These are phyloP conservation scores for Hemileia vastatrix DNA, from an alignment of 1,284 basidiomycete genomes.

Conservation along the genomic window DNA sequence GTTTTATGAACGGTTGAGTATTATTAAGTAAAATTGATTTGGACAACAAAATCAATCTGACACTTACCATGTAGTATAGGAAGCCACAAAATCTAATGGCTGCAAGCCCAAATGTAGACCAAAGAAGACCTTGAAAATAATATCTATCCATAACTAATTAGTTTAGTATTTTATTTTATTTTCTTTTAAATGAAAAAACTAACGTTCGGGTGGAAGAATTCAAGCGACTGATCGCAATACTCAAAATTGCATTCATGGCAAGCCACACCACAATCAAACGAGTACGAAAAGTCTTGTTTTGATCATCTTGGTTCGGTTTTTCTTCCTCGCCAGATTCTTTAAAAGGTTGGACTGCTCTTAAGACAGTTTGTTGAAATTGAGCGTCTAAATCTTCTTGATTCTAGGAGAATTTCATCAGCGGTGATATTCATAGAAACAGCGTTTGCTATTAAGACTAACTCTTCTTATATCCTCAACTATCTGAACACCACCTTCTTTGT, in stretches of 20 bases:
- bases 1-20: not conserved
- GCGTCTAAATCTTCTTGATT: constrained; percentile 76
- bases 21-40: not conserved
- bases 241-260: constrained; percentile 57
- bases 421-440: no score
- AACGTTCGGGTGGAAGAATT: constrained; percentile 19
- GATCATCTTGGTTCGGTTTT: constrained; percentile 49
- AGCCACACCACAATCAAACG: constrained; percentile 52
- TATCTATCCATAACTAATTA: constrained; percentile 4
- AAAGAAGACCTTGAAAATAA: constrained; percentile 21
- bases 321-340: constrained; percentile 60
- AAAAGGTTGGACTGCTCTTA: constrained; percentile 75
- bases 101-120: constrained; percentile 20
- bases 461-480: constrained; percentile 47
- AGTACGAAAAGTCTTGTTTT: constrained; percentile 89
- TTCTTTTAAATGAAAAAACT: not conserved
- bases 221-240: constrained; percentile 18
- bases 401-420: not conserved
- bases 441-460: not conserved
- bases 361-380: constrained; percentile 84
- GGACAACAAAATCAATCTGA: not conserved
- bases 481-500: constrained; percentile 61
- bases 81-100: constrained; percentile 21
- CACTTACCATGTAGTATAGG: constrained; percentile 21
- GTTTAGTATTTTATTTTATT: not conserved